A percentile compares a stretch with the other conserved stretches of the same genome.
Conservation (phyloP, 2,329 filamentous ascomycete species). For the Diaporthe sp. region DNA sequence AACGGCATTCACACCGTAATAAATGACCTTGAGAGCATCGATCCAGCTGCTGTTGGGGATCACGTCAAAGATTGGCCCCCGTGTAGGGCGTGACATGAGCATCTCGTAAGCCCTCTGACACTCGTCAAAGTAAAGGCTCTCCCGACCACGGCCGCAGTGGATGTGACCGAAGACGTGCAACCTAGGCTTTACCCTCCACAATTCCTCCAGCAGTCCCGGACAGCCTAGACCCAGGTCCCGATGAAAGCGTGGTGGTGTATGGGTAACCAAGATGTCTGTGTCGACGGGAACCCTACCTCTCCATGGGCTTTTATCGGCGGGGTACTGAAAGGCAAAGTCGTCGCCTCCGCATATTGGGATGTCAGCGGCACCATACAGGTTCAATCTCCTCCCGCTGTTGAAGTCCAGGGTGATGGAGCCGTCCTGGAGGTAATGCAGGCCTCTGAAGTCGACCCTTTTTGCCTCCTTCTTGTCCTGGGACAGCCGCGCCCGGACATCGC, state of each 20-base stretch:
- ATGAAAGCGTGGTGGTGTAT: slow-evolving; percentile 84
- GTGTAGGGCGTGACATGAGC: slow-evolving; percentile 63
- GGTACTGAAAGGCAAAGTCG: slow-evolving; percentile 85
- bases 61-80: slow-evolving; percentile 59
- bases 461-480: slow-evolving; percentile 67
- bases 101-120: slow-evolving; percentile 80
- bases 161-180: slow-evolving; percentile 90
- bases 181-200: slow-evolving; percentile 80
- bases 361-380: slow-evolving; percentile 85
- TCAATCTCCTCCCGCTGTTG: slow-evolving; percentile 70
- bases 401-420: slow-evolving; percentile 75
- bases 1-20: slow-evolving; percentile 62
- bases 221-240: slow-evolving; percentile 79
- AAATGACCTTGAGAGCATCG: slow-evolving; percentile 60
- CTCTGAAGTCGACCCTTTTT: slow-evolving; percentile 74
- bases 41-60: slow-evolving; percentile 63
- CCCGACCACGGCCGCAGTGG: slow-evolving; percentile 80
- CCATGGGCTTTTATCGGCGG: slow-evolving; percentile 77
- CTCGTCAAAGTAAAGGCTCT: slow-evolving; percentile 81
- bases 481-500: slow-evolving; percentile 76
- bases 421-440: slow-evolving; percentile 83
- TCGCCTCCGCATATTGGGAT: slow-evolving; percentile 81
- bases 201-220: slow-evolving; percentile 76
- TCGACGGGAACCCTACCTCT: slow-evolving; percentile 76
- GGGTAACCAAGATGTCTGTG: slow-evolving; percentile 85